phyloP scores from a whole-genome alignment of 257 asterid genomes.

The Asclepias syriaca region DNA sequence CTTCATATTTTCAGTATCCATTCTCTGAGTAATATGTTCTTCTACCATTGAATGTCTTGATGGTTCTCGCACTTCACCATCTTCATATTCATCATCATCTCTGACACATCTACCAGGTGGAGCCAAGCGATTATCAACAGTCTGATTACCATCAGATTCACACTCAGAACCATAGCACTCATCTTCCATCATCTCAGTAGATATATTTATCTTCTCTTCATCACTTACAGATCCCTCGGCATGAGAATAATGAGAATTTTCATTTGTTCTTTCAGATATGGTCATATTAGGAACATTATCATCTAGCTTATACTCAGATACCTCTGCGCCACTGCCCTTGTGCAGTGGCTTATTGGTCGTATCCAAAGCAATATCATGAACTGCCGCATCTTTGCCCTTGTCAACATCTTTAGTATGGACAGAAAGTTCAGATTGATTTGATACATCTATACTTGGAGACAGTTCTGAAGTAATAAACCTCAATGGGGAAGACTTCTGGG shows the following conservation, averaged over 20 bases:
- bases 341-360: constrained; percentile 23
- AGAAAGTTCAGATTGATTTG: constrained; percentile 46
- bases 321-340: constrained; percentile 24
- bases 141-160: constrained; percentile 47
- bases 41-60: constrained; percentile 26
- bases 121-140: constrained; percentile 19
- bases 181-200: constrained; percentile 46
- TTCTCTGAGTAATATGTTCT: constrained; percentile 26
- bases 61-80: constrained; percentile 80
- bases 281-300: constrained; percentile 28
- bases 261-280: constrained; percentile 24
- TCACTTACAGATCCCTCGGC: constrained; percentile 41
- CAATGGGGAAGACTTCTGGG: constrained; percentile 38
- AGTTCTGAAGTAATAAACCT: constrained; percentile 45
- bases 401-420: constrained; percentile 32
- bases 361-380: constrained; percentile 22
- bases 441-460: constrained; percentile 31
- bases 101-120: constrained; percentile 23
- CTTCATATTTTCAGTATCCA: constrained; percentile 21
- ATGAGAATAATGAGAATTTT: constrained; percentile 23
- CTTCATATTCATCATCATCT: constrained; percentile 82
- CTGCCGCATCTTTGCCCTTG: constrained; percentile 18
- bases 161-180: constrained; percentile 48
- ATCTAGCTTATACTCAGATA: constrained; percentile 19
- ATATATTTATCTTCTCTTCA: constrained; percentile 40